These are phyloP conservation scores for Chlorella sp. DNA, from an alignment of 139 green algal species.

Conservation along the genomic window DNA sequence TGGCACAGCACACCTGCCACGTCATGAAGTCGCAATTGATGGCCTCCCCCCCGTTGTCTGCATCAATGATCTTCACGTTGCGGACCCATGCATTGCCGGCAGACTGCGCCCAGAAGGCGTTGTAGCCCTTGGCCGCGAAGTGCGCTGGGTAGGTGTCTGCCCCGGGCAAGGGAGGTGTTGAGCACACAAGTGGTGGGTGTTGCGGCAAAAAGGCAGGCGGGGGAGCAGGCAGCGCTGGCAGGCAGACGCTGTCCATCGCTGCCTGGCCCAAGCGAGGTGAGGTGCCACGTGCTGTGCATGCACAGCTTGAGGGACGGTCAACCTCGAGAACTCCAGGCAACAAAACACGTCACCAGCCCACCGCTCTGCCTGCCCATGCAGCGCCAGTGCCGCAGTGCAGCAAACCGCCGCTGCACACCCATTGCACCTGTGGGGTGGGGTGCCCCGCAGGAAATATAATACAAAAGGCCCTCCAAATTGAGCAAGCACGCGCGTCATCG, in stretches of 20 bases:
- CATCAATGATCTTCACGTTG: neutral
- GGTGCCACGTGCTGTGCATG: neutral
- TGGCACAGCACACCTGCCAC: neutral
- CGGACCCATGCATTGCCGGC: slow-evolving; percentile 20
- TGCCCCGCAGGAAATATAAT: too few relatives aligned
- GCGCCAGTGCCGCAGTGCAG: too few relatives aligned
- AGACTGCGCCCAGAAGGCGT: neutral
- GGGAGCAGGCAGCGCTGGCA: neutral
- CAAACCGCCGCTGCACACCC: neutral
- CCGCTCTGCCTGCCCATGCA: too few relatives aligned
- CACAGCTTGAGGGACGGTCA: too few relatives aligned
- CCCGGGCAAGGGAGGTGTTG: neutral
- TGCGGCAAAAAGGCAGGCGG: too few relatives aligned
- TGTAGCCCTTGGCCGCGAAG: neutral
- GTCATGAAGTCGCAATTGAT: slow-evolving; percentile 22
- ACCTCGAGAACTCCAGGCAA: too few relatives aligned
- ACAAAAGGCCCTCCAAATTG: too few relatives aligned
- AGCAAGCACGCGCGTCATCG: too few relatives aligned
- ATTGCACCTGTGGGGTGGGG: too few relatives aligned
- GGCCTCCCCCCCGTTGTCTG: neutral
- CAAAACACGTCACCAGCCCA: too few relatives aligned
- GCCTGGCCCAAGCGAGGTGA: too few relatives aligned
- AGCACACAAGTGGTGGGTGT: too few relatives aligned
- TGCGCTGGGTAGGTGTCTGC: slow-evolving; percentile 16
- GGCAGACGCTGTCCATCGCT: neutral